phyloP scores from a whole-genome alignment of 305 asterid species.

The Fraxinus xanthoxyloides region DNA sequence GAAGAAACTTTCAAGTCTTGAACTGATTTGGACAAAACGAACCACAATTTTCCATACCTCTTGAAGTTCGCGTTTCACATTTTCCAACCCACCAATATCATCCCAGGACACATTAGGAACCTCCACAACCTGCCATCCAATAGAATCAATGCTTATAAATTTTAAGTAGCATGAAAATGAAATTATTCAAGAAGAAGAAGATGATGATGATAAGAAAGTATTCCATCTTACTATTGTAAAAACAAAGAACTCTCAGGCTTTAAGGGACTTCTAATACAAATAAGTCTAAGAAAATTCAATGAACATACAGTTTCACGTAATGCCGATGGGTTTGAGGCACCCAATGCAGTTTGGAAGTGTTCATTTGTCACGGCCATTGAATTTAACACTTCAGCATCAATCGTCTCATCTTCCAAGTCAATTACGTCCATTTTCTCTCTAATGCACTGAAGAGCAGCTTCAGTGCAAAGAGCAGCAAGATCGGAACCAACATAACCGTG shows the following conservation, averaged over 20 bases:
- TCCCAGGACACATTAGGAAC: constrained; percentile 54
- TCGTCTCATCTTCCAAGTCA: constrained; percentile 48
- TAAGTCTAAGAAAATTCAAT: not conserved
- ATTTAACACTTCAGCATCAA: constrained; percentile 49
- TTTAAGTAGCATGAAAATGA: not conserved
- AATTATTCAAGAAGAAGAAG: not conserved
- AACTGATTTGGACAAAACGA: not conserved
- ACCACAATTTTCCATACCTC: constrained; percentile 34
- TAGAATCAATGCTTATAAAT: not conserved
- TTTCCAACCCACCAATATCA: constrained; percentile 56
- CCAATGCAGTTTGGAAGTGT: constrained; percentile 42
- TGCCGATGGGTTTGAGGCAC: constrained; percentile 54
- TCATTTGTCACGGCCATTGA: constrained; percentile 47
- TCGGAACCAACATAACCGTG: constrained; percentile 52
- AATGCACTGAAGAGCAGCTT: constrained; percentile 53
- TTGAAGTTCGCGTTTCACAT: constrained; percentile 57
- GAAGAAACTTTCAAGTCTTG: not conserved
- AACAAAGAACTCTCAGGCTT: not conserved
- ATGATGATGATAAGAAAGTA: not conserved
- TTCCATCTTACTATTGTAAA: not conserved
- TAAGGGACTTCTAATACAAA: not conserved
- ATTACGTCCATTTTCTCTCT: constrained; percentile 56
- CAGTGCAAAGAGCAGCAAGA: constrained; percentile 51
- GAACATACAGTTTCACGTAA: constrained; percentile 46
- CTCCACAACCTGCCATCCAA: constrained; percentile 46